A percentile compares a stretch with the other conserved stretches of the same genome.
These are phyloP conservation scores for Cymbopogon citratus DNA, from an alignment of 176 grass and related monocot species.

Conservation along the genomic window DNA sequence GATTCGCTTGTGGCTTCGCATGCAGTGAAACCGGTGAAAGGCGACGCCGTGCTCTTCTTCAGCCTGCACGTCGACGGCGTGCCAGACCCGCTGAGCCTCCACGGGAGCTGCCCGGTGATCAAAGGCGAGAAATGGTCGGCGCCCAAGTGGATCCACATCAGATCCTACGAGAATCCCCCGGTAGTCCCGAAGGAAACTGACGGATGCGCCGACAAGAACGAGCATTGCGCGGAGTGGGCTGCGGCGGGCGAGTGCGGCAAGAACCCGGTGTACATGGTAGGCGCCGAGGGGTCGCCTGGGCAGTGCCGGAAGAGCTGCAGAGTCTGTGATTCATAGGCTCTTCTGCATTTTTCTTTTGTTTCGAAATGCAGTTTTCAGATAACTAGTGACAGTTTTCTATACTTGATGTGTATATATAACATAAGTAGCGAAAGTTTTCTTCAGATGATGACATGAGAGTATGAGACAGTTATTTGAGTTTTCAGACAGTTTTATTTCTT, in stretches of 20 bases:
- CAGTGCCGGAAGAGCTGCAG: constrained; percentile 41
- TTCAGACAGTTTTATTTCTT: neutral
- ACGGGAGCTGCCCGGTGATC: constrained; percentile 61
- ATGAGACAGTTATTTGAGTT: neutral
- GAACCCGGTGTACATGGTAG: constrained; percentile 32
- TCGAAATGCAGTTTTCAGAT: neutral
- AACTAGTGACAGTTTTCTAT: neutral
- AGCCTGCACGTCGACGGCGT: constrained; percentile 38
- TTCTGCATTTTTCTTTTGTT: neutral
- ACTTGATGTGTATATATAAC: constrained; percentile 10
- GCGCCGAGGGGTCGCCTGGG: constrained; percentile 16
- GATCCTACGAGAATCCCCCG: constrained; percentile 24
- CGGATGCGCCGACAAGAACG: constrained; percentile 15
- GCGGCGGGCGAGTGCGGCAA: too few species aligned
- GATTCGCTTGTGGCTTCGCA: neutral
- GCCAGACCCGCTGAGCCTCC: constrained; percentile 45
- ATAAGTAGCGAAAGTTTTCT: neutral
- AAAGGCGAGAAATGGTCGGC: constrained; percentile 63
- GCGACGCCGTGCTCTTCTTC: constrained; percentile 57
- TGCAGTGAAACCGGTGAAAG: constrained; percentile 66
- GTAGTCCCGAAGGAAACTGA: neutral
- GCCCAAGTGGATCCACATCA: constrained; percentile 55
- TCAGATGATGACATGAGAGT: neutral
- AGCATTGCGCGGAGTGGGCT: too few species aligned
- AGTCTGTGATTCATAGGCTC: constrained; percentile 16